Base-by-base conservation (phyloP, 1,284 basidiomycete species). In the Tetrapyrgos nigripes region DNA sequence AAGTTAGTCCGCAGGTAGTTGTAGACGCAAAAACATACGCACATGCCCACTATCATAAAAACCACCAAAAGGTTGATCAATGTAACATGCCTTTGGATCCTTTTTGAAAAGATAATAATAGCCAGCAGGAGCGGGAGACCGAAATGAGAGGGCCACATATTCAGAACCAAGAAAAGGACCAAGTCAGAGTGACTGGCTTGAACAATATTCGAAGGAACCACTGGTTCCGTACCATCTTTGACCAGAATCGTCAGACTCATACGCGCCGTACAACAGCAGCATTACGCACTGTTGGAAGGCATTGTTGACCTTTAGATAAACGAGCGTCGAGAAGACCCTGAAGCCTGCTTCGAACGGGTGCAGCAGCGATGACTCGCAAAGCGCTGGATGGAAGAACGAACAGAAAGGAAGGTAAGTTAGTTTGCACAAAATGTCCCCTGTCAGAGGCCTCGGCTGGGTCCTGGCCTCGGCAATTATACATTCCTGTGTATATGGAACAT, bases 141-240 rank as follows among this genome's bases (percentile, higher is more conserved):
- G 53, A 81, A 68, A 65, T 82, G 80, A 10, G 80, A 79, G 3
- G 82, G 73, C 77, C 78, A 80, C 63, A 81, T 73, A 61, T 82
- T 81, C 54, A 83, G 64, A n/a, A 80, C 70, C 57, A 82, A 70
- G 62, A 78, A 83, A 6, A 71, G 68, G 3, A 78, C 62, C 19
- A 82, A 67, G 58, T 80, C 69, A 9, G 67, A 55, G 60, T 78
- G 71, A 4, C 76, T 80, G 45, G 77, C 80, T 48, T 74, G 72
- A 40, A 81, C 72, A 50, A 79, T 78, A 52, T 80, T 79, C 6
- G 73, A 65, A 19, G 69, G 65, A 21, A 48, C 27, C 14, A 29
- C 40, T 28, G 52, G 19, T 35, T 45, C 31, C 26, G 37, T 27
- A 45, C 29, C 26, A 45, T 44, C 55, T 53, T 40, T 53, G 10